Base-by-base conservation (phyloP, 2,329 filamentous ascomycete species). In the Talaromyces sp. region DNA sequence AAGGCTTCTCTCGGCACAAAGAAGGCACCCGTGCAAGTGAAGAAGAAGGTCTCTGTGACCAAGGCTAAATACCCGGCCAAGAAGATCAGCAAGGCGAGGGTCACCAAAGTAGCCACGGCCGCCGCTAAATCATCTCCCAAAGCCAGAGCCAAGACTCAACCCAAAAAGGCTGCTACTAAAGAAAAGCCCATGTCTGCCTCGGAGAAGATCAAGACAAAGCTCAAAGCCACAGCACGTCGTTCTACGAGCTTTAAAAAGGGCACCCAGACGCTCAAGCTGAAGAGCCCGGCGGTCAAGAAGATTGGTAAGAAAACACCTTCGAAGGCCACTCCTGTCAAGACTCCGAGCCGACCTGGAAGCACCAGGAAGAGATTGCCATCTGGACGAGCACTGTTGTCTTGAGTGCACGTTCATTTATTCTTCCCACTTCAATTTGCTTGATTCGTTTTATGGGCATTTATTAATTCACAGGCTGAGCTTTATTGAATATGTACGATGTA, bases 71-170 rank as follows among this genome's bases (percentile, higher is more conserved):
- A 65, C 27, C 59, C 55, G 13, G 58, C 61, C 5, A 70, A 68
- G 54, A 67, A 63, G 28, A 64, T 66, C 9, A 57, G 58, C 51
- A 67, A 65, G 47, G 58, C 64, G 8, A 71, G 69, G 55, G 62
- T 69, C 19, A 71, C 72, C 57, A 65, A 56, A 55, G 57, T 60
- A 28, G 32, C 59, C 25, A 63, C 47, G 6, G 30, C 62, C 44
- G 54, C 62, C 13, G 64, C 63, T 32, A 67, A 65, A 47, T 51
- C 47, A n/a, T 33, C 57, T 25, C 58, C 32, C 63, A 61, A 62
- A 55, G 57, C 52, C 15, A 61, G 61, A 19, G 32, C 42, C 25
- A 59, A 42, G 19, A 28, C 49, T 25, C 58, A 59, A 36, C 13
- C 51, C 17, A 57, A 59, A 32, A 60, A 57, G 39, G 52, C 49